Evolutionary conservation across 202 grass and related monocot genomes (phyloP), one percentile per base, ranked within the genome.

Genomic region (Setaria viridis): DNA sequence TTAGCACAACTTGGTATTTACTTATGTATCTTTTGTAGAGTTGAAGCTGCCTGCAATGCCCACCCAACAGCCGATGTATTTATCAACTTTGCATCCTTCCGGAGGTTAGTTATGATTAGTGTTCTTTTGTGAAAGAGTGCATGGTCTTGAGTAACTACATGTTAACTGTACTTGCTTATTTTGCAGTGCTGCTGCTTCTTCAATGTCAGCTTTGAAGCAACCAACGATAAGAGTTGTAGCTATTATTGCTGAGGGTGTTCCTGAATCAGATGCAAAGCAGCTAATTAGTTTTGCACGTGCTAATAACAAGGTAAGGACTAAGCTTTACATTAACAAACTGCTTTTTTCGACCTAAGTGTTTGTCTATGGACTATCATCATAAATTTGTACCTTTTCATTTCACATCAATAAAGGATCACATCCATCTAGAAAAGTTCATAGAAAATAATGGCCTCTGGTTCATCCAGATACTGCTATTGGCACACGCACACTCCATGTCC

Each of bases 31-130:
- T 86, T 78, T 50, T 92, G 45, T 78, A 99, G 96, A 84, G 91
- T 99, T 85, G 97, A 99, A 94, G 93, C 92, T 68, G 97, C 97
- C 68, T 93, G 92, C 80, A 87, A 76, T 71, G 91, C 92, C 43
- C 97, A 99, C 82, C 94, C 93, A 84, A 94, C 90, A 68, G 97
- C 94, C 39, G 97, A 99, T 94, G 97, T 96, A 71, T 99, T 99
- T 87, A 97, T 96, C 89, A 99, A 99, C 83, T 99, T 96, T 74
- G 92, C 97, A 39, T 99, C 97, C 78, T 99, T 87, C 76, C 91
- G 97, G 73, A 99, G 96, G 96, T 99, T 76, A 74, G 86, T 84
- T 46, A 84, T 65, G 20, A 32, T 90, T 78, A 30, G 39, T 82
- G 50, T 34, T 58, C 21, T 55, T 82, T 74, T 76, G 11, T 11